These are phyloP conservation scores for Alloteropsis semialata DNA, from an alignment of 176 grass and related monocot genomes.

Conservation along the genomic window DNA sequence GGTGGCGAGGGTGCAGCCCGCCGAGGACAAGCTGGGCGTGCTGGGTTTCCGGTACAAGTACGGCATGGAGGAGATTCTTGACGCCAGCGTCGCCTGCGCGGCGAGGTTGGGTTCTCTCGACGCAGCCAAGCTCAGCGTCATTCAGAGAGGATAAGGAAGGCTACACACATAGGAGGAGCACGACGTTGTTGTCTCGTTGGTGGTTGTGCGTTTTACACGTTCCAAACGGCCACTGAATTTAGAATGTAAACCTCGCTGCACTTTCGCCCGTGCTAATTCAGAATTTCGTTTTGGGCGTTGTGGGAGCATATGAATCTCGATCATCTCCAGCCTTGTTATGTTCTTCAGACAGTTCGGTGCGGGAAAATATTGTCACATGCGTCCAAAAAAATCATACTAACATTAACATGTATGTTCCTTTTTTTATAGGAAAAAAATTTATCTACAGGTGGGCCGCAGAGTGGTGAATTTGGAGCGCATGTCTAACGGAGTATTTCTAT, in stretches of 20 bases:
- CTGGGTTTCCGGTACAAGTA: constrained; percentile 54
- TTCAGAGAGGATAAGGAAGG: neutral
- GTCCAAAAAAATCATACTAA: no score
- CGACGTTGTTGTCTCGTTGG: neutral
- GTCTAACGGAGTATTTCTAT: no score
- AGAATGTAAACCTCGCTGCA: neutral
- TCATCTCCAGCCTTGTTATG: no score
- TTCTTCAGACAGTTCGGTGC: no score
- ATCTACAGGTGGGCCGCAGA: no score
- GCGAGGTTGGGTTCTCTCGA: constrained; percentile 26
- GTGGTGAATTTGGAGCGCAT: no score
- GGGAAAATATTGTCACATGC: no score
- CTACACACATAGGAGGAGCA: no score
- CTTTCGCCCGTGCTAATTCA: neutral
- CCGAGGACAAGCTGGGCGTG: constrained; percentile 25
- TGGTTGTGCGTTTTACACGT: neutral
- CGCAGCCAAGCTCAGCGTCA: neutral
- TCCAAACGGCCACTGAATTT: neutral
- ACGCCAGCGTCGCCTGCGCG: constrained; percentile 33
- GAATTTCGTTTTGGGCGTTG: no score
- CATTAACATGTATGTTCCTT: no score
- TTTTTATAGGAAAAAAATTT: no score
- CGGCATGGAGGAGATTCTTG: constrained; percentile 32
- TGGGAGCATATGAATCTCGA: no score
- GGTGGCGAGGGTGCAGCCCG: neutral